Evolutionary conservation across 2,329 filamentous ascomycete species (phyloP).

Genomic region (Trichothecium sympodiale): DNA sequence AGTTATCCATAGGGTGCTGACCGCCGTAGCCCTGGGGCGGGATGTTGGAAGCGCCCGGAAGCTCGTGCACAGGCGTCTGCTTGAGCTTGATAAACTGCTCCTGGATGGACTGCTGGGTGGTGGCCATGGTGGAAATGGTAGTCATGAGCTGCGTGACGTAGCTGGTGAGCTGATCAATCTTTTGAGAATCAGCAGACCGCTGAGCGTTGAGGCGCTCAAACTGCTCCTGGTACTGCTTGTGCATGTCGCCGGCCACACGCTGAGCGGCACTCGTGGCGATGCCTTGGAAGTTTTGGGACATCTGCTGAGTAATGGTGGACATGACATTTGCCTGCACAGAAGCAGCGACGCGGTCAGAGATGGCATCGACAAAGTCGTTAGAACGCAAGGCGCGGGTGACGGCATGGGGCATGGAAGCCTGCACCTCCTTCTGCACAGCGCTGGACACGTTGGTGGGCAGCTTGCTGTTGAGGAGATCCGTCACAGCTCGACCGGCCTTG

Average conservation of each 20-base stretch:
- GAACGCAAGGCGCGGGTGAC: constrained; percentile 47
- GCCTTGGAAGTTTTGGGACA: constrained; percentile 56
- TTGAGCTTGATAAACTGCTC: constrained; percentile 49
- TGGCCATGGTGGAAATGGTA: constrained; percentile 59
- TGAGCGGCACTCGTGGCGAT: constrained; percentile 56
- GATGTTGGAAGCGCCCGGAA: constrained; percentile 17
- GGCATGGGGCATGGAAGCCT: constrained; percentile 57
- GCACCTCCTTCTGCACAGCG: constrained; percentile 62
- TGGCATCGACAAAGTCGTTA: constrained; percentile 58
- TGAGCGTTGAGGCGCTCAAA: constrained; percentile 40
- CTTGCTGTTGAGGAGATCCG: constrained; percentile 58
- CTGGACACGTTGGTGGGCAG: constrained; percentile 56
- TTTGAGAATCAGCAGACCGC: constrained; percentile 39
- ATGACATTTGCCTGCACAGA: constrained; percentile 61
- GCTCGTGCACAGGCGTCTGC: constrained; percentile 32
- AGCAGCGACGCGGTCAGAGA: constrained; percentile 58
- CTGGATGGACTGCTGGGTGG: constrained; percentile 59
- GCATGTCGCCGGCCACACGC: constrained; percentile 56
- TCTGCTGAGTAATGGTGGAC: constrained; percentile 46
- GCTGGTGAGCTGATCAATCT: constrained; percentile 62
- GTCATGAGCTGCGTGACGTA: constrained; percentile 56
- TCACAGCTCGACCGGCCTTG: constrained; percentile 55
- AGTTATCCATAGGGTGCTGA: neutral
- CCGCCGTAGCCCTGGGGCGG: constrained; percentile 15
- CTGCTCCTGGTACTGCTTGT: constrained; percentile 45